phyloP scores from a whole-genome alignment of 1,139 yeast genomes.

The Diutina ranongensis region DNA sequence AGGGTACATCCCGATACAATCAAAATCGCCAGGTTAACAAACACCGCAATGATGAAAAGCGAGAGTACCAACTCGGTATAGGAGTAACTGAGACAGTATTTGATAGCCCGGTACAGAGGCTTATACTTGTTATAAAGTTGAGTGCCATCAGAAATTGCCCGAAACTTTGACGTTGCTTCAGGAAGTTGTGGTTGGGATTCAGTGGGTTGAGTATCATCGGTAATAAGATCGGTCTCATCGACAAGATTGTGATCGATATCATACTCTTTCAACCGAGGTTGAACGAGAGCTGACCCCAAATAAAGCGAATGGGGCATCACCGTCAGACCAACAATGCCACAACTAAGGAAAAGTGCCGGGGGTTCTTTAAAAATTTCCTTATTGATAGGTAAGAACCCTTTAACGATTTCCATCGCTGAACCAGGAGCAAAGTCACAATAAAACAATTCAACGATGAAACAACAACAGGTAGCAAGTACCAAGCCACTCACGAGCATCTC shows the following conservation, averaged over 20 bases:
- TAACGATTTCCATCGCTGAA: conserved; percentile 24
- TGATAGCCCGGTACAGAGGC: conserved; percentile 58
- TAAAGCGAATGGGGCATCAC: conserved; percentile 78
- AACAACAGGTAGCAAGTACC: conserved; percentile 53
- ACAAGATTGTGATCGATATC: conserved; percentile 37
- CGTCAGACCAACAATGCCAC: conserved; percentile 73
- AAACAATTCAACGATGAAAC: conserved; percentile 51
- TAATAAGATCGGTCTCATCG: conserved; percentile 1
- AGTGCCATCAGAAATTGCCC: conserved; percentile 27
- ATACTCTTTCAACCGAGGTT: conserved; percentile 57
- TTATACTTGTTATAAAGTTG: conserved; percentile 30
- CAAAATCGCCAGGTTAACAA: conserved; percentile 63
- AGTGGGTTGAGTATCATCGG: no score
- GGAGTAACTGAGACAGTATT: conserved; percentile 53
- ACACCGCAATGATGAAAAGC: conserved; percentile 58
- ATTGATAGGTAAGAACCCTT: conserved; percentile 50
- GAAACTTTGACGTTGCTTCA: conserved; percentile 19
- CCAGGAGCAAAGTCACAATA: conserved; percentile 35
- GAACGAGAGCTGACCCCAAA: conserved; percentile 67
- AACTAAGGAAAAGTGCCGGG: conserved; percentile 51
- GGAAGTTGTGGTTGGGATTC: conserved; percentile 10
- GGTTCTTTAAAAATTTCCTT: conserved; percentile 37
- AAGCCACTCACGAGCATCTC: conserved; percentile 54
- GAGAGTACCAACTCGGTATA: conserved; percentile 56
- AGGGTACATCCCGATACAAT: conserved; percentile 67